Evolutionary conservation across 2,329 filamentous ascomycete genomes (phyloP).

Genomic region (Phaeosphaeria sp.): DNA sequence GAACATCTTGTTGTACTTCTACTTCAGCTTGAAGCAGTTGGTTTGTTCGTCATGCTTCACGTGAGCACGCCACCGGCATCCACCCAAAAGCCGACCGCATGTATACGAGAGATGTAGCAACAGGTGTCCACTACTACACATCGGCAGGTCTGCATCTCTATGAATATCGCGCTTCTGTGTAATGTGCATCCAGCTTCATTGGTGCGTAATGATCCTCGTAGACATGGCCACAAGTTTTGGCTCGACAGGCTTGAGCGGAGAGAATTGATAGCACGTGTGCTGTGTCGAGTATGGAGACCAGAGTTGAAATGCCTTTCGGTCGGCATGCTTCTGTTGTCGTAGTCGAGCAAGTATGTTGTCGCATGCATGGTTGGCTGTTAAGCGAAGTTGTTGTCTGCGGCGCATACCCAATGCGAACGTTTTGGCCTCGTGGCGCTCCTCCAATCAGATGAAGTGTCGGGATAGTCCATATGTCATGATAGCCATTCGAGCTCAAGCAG

Average conservation of each 20-base stretch:
- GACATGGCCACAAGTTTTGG: not conserved
- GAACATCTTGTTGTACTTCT: too few relatives aligned
- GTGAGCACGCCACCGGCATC: not conserved
- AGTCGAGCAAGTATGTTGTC: constrained; percentile 11
- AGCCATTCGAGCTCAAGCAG: constrained; percentile 39
- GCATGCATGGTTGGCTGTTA: constrained; percentile 23
- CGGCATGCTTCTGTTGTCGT: not conserved
- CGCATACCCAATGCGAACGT: constrained; percentile 26
- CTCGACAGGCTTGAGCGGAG: not conserved
- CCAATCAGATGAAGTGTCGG: constrained; percentile 27
- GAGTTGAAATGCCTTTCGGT: constrained; percentile 2
- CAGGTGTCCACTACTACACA: not conserved
- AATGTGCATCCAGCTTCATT: not conserved
- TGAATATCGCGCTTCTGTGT: not conserved
- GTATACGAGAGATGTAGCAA: not conserved
- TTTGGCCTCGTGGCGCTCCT: constrained; percentile 30
- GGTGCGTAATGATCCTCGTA: not conserved
- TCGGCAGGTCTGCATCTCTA: not conserved
- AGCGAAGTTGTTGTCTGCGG: constrained; percentile 35
- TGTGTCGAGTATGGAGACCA: not conserved
- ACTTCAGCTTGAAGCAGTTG: too few relatives aligned
- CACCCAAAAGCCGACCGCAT: not conserved
- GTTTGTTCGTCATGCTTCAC: not conserved
- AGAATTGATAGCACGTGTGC: not conserved
- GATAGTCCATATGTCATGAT: constrained; percentile 26